Evolutionary conservation across 495 filamentous ascomycete species (phyloP), one percentile per base, ranked within the genome.

Genomic region (Aspergillus incahuasiensis): DNA sequence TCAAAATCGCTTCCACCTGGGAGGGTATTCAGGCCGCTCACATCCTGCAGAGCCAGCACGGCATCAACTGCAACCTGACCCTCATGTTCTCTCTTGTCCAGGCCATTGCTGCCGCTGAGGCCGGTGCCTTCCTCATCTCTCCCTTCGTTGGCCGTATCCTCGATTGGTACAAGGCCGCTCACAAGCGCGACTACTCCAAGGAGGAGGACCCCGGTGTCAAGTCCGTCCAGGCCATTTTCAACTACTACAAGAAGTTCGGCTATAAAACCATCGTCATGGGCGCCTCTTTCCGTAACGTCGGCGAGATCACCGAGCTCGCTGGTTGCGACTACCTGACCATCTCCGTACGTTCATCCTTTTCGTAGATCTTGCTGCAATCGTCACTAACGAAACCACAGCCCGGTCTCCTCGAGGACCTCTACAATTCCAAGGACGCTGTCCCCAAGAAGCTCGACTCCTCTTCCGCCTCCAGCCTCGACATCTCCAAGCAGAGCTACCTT

Each of bases 191-290:
- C 45, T 99, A 91, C 84, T 65, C 79, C 66, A 77, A 89, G 64
- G 68, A 87, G 70, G 91, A 97, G 63, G 94, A 99, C 82, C 94
- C 94, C 52, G 94, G 94, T 76, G 94, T 99, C 76, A 86, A 91
- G 80, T 91, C 86, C 63, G 95, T 99, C 65, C 83, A 96, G 83
- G 67, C 63, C 70, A 99, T 99, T 82, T 99, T 88, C 87, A 95
- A 99, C 81, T 99, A 99, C 88, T 99, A 99, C 86, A 99, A 99
- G 90, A 99, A 97, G 82, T 87, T 80, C 74, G 91, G 88, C 67
- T 97, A 99, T 85, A 92, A 94, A 64, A 98, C 94, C 72, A 95
- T 95, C 66, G 94, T 99, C 70, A 99, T 99, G 94, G 94, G 94
- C 68, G 94, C 94, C 60, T 96, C 91, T 13, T 99, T 99, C 89